Conservation (phyloP, 345 rosid genomes). For the Anacardium occidentale region DNA sequence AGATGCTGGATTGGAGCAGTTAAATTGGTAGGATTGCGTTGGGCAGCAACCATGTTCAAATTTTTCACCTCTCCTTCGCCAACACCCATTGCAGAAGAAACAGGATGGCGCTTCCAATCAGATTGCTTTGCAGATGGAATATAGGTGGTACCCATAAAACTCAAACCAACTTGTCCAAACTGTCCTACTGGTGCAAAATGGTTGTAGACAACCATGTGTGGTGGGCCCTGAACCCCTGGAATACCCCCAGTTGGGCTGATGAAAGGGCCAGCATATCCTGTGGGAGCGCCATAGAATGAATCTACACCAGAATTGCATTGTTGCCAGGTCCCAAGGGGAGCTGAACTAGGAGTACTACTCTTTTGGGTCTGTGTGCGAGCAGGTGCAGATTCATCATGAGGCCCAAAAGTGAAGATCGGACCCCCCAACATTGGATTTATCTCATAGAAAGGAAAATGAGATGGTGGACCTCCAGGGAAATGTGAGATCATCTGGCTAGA, state of each 20-base stretch:
- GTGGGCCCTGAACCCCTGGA: constrained; percentile 87
- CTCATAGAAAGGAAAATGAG: constrained; percentile 87
- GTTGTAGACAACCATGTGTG: constrained; percentile 94
- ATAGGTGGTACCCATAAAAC: constrained; percentile 92
- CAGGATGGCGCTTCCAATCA: constrained; percentile 87
- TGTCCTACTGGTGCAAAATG: constrained; percentile 99
- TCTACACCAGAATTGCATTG: constrained; percentile 84
- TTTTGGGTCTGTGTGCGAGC: constrained; percentile 74
- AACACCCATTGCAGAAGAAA: constrained; percentile 52
- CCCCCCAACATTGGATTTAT: constrained; percentile 89
- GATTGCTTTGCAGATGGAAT: constrained; percentile 91
- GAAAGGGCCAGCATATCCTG: constrained; percentile 85
- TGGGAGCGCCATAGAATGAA: constrained; percentile 87
- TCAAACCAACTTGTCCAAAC: constrained; percentile 88
- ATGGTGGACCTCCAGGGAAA: constrained; percentile 75
- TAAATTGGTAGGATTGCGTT: constrained; percentile 53
- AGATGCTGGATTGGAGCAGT: constrained; percentile 76
- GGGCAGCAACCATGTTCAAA: constrained; percentile 54
- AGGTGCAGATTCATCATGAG: constrained; percentile 70
- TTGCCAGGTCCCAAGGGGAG: constrained; percentile 76
- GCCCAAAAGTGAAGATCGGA: constrained; percentile 86
- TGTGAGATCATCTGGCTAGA: constrained; percentile 80
- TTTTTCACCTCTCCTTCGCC: constrained; percentile 65
- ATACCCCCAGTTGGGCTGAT: constrained; percentile 82
- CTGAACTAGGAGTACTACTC: constrained; percentile 53